Base-by-base conservation (phyloP, 2,329 filamentous ascomycete genomes). In the Paraconiothyrium sp. region DNA sequence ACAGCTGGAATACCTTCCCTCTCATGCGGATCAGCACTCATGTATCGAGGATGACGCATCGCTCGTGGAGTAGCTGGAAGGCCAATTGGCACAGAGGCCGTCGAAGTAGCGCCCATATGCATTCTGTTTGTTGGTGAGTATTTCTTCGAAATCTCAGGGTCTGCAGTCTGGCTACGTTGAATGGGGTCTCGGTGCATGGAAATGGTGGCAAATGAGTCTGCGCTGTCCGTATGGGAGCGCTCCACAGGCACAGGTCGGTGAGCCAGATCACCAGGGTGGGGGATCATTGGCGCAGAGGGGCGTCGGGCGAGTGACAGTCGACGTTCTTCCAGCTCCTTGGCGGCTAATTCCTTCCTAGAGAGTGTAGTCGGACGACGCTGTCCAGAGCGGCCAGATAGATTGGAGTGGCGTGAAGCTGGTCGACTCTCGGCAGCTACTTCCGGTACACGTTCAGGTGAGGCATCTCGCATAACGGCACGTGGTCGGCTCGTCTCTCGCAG, bases 1-100 rank as follows among this genome's bases (percentile, higher is more conserved):
- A 88, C 82, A n/a, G 83, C 82, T 27, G 86, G 86, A 27, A 84
- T 81, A 35, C 78, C 75, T 16, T 85, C 82, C 37, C 81, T 77
- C 48, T 83, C 80, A 50, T 80, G 81, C 46, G 84, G 81, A 60
- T 89, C 85, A 2, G 84, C 79, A 67, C 88, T 86, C 76, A 85
- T 85, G 68, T 94, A 89, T 47, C 92, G 88, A 1, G 88, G 86
- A 74, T 96, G 88, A 22, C 91, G 88, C 93, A 97, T 97, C 1
- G 93, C 93, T 80, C 92, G 90, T 34, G 94, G 94, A 0, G 94
- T 97, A 2, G 93, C 92, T 14, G 94, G 93, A n/a, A 97, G 85
- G 0, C 93, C 94, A 55, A 94, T 85, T 6, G 86, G 84, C 1
- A 81, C 81, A 14, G 84, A 84, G 14, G 85, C 82, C 1, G 84